These are phyloP conservation scores for Podospora anserina DNA, from an alignment of 495 filamentous ascomycete species.

Conservation along the genomic window DNA sequence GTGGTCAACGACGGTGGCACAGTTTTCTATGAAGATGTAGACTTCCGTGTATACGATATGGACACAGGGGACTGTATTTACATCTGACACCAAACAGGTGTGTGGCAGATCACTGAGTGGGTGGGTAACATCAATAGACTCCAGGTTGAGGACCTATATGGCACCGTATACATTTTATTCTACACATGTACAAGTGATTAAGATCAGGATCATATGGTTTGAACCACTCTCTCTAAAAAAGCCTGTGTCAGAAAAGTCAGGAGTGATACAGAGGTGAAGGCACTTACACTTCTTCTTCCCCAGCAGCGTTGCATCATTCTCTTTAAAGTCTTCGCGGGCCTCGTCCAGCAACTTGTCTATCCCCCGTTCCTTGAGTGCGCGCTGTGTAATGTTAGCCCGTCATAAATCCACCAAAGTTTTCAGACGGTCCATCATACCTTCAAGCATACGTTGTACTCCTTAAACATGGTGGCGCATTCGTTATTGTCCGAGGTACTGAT, in stretches of 20 bases:
- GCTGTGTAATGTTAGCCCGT: slow-evolving; percentile 43
- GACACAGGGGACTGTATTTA: background rate
- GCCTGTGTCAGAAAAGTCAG: background rate
- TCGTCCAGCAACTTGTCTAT: slow-evolving; percentile 86
- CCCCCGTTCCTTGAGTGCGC: slow-evolving; percentile 75
- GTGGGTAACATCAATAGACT: too few species aligned
- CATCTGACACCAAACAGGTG: background rate
- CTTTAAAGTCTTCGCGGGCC: slow-evolving; percentile 73
- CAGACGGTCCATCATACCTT: slow-evolving; percentile 50
- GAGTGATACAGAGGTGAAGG: background rate
- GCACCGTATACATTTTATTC: background rate
- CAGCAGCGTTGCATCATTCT: slow-evolving; percentile 72
- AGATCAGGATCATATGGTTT: background rate
- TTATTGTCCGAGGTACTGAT: slow-evolving; percentile 64
- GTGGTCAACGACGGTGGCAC: background rate
- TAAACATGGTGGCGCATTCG: slow-evolving; percentile 81
- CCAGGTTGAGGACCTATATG: background rate
- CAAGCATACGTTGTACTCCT: slow-evolving; percentile 78
- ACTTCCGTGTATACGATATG: too few species aligned
- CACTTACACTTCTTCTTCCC: slow-evolving; percentile 47
- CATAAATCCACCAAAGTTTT: background rate
- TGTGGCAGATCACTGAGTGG: too few species aligned
- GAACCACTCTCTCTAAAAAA: background rate
- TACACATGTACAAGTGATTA: background rate
- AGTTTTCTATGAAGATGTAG: too few species aligned